phyloP scores from a whole-genome alignment of 345 rosid genomes.

The Syzygium jambos region DNA sequence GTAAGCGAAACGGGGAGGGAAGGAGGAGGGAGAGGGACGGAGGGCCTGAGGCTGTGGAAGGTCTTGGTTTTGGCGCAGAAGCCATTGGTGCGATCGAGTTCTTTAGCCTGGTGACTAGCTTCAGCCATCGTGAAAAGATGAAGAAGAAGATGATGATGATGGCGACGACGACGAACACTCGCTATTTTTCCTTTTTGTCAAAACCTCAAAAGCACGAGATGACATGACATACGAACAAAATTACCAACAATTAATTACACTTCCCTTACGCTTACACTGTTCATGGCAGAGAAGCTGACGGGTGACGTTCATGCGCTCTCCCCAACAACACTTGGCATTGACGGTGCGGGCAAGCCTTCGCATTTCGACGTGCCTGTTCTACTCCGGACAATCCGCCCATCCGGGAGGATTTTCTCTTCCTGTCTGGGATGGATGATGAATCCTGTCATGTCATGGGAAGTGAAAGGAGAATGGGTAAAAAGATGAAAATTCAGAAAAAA shows the following conservation, averaged over 20 bases:
- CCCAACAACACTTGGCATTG: not conserved
- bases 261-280: not conserved
- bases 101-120: not conserved
- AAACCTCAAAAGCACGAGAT: not conserved
- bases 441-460: rapidly evolving
- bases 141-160: not conserved
- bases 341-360: not conserved
- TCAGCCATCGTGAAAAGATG: not conserved
- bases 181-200: not conserved
- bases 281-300: not conserved
- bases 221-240: not conserved
- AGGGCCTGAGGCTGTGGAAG: constrained; percentile 24
- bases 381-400: too few relatives aligned
- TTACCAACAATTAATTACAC: too few relatives aligned
- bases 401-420: too few relatives aligned
- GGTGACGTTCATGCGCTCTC: not conserved
- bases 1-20: constrained; percentile 10
- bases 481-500: not conserved
- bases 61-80: constrained; percentile 13
- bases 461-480: not conserved
- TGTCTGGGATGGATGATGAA: not conserved
- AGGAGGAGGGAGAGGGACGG: constrained; percentile 5
- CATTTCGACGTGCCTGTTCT: too few relatives aligned
- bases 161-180: not conserved
- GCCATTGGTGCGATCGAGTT: constrained; percentile 12